Base-by-base conservation (phyloP, 768 basidiomycete species). In the Hydnomerulius pinastri region DNA sequence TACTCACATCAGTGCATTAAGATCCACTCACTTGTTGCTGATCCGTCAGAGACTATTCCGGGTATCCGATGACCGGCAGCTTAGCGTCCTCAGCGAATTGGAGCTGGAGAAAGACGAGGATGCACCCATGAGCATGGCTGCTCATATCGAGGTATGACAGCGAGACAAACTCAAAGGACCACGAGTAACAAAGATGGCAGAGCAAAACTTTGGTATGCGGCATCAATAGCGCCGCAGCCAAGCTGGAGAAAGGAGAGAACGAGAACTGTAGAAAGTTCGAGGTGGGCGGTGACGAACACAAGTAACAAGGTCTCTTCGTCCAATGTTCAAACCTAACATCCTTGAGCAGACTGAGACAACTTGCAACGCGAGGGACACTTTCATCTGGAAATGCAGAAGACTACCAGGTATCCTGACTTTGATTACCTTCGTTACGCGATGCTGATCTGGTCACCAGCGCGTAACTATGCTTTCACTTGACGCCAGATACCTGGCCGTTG, bases 61-160 rank as follows among this genome's bases (percentile, higher is more conserved):
- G 40, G 73, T 92, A 47, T 73, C 72, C 13, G 65, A 77, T 13
- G 73, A 80, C 35, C 76, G 80, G 51, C 68, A 73, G 15, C 65
- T 92, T 10, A 71, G 81, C 27, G 69, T 83, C 1, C 64, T 85
- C 21, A 68, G 80, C 57, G 92, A 97, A 66, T 74, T 85, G 41
- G 83, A 91, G 60, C 77, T 99, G 11, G 86, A 81, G 47, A 78
- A 68, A 25, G 87, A 84, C 29, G 95, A 95, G 65, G 97, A 98
- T 69, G 90, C 89, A 4, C 95, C 97, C n/a, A 98, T 94, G 92
- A 96, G 93, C 65, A 86, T 98, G 77, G 85, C 87, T 15, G 79
- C 82, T 11, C 71, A 87, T 63, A 68, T 74, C 8, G 67, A 82
- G 71, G 90, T 88, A 67, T 53, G 70, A 43, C 25, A 33, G 5